These are phyloP conservation scores for Pisolithus albus DNA, from an alignment of 768 basidiomycete genomes.

Conservation along the genomic window DNA sequence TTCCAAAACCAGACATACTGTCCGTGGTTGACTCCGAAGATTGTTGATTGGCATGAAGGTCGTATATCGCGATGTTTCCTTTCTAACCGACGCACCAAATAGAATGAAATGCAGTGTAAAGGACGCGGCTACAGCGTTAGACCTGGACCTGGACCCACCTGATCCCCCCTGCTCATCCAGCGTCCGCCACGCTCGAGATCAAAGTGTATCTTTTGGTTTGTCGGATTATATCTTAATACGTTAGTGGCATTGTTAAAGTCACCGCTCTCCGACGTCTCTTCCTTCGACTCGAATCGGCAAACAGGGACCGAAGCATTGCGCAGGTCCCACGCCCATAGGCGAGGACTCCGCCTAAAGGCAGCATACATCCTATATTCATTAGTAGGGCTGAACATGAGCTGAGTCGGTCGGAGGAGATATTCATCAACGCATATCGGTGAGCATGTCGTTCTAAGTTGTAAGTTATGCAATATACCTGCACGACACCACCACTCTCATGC, in stretches of 20 bases:
- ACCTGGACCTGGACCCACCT: conserved; percentile 37
- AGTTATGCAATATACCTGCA: conserved; percentile 36
- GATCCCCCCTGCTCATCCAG: conserved; percentile 59
- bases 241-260: not conserved
- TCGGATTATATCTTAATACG: conserved; percentile 18
- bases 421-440: not conserved
- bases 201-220: conserved; percentile 77
- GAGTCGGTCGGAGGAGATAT: conserved; percentile 5
- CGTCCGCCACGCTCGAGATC: conserved; percentile 66
- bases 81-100: conserved; percentile 30
- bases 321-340: conserved; percentile 75
- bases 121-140: not conserved
- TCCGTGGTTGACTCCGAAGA: conserved; percentile 1
- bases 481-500: conserved; percentile 32
- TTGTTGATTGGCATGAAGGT: conserved; percentile 26
- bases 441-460: not conserved
- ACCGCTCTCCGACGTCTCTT: not conserved
- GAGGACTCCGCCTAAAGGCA: conserved; percentile 56
- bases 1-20: not conserved
- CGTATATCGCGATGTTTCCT: conserved; percentile 57
- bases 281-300: conserved; percentile 23
- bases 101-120: not conserved
- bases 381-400: conserved; percentile 76
- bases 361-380: conserved; percentile 71
- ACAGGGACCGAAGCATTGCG: conserved; percentile 46